Evolutionary conservation across 2,329 filamentous ascomycete genomes (phyloP).

Genomic region (Neopestalotiopsis rosae): DNA sequence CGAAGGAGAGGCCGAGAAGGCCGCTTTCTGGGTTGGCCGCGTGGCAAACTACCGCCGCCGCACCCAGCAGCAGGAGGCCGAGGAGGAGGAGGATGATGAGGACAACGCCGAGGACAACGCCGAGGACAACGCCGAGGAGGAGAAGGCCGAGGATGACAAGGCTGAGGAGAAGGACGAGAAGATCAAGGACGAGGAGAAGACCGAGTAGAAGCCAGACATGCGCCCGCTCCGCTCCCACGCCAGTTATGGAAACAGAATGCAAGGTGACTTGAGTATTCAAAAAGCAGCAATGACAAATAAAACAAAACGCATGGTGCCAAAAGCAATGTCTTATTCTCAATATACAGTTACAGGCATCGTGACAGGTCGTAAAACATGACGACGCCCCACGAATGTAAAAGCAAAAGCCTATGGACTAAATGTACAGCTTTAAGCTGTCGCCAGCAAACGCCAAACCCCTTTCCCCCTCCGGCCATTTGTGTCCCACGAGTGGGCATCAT

Average conservation of each 20-base stretch:
- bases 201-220: no score
- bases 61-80: no score
- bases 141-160: no score
- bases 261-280: no score
- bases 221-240: no score
- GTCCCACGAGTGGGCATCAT: neutral
- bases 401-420: neutral
- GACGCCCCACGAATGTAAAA: neutral
- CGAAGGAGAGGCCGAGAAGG: neutral
- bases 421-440: constrained; percentile 1
- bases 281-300: neutral
- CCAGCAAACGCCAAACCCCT: constrained; percentile 12
- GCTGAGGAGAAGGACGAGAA: no score
- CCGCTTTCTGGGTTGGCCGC: neutral
- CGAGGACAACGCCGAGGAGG: no score
- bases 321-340: neutral
- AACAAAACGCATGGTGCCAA: neutral
- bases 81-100: no score
- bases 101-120: no score
- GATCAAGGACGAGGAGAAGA: no score
- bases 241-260: no score
- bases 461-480: neutral
- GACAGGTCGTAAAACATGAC: neutral
- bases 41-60: no score
- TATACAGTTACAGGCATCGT: neutral